phyloP scores from a whole-genome alignment of 257 asterid species.

The Leonotis leonurus region DNA sequence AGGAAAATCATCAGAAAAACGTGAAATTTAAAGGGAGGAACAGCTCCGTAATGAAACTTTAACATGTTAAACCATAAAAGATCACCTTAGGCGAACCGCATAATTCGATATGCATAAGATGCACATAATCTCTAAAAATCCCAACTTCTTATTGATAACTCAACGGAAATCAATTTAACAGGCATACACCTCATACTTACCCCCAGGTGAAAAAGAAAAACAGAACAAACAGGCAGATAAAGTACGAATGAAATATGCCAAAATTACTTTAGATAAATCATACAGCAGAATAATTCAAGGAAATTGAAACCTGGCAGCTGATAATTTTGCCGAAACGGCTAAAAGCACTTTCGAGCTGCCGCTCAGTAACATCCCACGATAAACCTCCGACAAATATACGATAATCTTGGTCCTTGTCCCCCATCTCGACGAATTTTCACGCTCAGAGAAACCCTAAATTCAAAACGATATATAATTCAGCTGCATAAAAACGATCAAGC shows the following conservation, averaged over 20 bases:
- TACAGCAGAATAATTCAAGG: neutral
- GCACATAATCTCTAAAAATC: neutral
- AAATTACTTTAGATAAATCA: neutral
- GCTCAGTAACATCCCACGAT: constrained; percentile 76
- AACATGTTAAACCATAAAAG: neutral
- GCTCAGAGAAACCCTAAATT: constrained; percentile 4
- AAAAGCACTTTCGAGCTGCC: constrained; percentile 87
- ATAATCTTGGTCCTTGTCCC: constrained; percentile 70
- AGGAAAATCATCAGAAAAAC: neutral
- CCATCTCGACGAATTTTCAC: constrained; percentile 33
- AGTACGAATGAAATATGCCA: neutral
- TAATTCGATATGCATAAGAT: neutral
- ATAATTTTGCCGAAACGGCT: constrained; percentile 77
- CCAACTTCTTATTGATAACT: too few species aligned
- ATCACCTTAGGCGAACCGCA: neutral
- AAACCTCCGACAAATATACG: constrained; percentile 93
- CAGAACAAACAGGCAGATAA: neutral
- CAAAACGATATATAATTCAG: constrained; percentile 4
- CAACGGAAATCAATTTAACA: neutral
- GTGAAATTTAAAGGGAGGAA: neutral
- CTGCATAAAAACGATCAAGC: neutral
- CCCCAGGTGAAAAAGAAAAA: neutral
- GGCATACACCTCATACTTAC: neutral
- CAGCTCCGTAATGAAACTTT: neutral
- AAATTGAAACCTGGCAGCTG: constrained; percentile 69